These are phyloP conservation scores for Candida tunisiensis DNA, from an alignment of 1,139 yeast genomes.

Conservation along the genomic window DNA sequence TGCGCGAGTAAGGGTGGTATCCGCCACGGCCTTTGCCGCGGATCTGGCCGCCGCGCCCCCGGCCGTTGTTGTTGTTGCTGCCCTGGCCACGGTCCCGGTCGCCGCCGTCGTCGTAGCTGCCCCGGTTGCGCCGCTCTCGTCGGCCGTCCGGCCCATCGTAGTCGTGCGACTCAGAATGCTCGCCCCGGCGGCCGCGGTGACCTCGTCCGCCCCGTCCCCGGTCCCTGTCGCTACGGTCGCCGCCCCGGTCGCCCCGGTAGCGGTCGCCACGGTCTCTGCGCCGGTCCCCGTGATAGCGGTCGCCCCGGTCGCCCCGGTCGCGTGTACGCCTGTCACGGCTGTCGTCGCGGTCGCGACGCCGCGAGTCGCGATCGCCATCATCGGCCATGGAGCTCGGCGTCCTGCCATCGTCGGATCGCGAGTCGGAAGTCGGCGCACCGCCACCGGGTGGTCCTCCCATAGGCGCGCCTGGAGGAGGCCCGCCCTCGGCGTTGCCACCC, in stretches of 20 bases:
- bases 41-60: too few species aligned
- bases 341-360: background rate
- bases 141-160: constrained; percentile 5
- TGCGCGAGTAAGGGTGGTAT: too few species aligned
- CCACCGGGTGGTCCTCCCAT: constrained; percentile 1
- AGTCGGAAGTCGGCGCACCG: background rate
- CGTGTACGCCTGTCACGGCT: background rate
- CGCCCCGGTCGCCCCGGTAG: constrained; percentile 6
- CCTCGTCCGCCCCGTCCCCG: constrained; percentile 2
- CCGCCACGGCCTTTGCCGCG: too few species aligned
- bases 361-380: constrained; percentile 1
- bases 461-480: constrained; percentile 7
- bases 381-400: background rate
- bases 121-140: constrained; percentile 5
- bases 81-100: constrained; percentile 2
- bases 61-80: background rate
- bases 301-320: constrained; percentile 6
- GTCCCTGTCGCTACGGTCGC: constrained; percentile 4
- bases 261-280: constrained; percentile 10
- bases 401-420: background rate
- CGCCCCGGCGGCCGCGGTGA: constrained; percentile 4
- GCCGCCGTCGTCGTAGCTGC: constrained; percentile 4
- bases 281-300: constrained; percentile 9
- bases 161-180: constrained; percentile 4
- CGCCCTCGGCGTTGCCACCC: constrained; percentile 7